Base-by-base conservation (phyloP, 2,329 filamentous ascomycete genomes). In the Aspergillus cejpii region DNA sequence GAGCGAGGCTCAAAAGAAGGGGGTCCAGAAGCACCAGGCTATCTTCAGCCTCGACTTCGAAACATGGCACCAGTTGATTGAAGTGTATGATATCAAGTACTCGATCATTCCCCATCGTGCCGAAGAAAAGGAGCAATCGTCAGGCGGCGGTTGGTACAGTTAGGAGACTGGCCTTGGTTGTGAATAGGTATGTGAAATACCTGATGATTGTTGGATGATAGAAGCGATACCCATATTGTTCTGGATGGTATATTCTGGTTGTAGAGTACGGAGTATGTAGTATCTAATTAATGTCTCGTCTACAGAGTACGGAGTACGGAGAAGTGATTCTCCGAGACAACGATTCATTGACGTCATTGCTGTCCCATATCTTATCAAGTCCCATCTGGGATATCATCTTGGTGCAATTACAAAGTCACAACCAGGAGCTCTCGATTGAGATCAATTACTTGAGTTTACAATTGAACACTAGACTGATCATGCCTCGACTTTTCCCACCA, bases 41-140 rank as follows among this genome's bases (percentile, higher is more conserved):
- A 84, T 98, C 17, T 80, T 97, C 62, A 84, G 85, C 10, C 79
- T 98, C 50, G 89, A 97, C 56, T 92, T 89, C 73, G 75, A 79
- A 1, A 86, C 79, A 0, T 98, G 91, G 91, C 73, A 80, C 54
- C 78, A 86, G 15, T 74, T 96, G 36, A 83, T 94, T 39, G 66
- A 85, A 7, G 80, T 79, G 0, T 94, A 90, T 58, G 72, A 84
- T 20, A 87, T 97, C 53, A 77, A 71, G n/a, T 75, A 87, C 52
- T 75, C 86, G 1, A 83, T 96, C 66, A 97, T 98, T 50, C 78
- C 83, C n/a, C 85, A 95, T 64, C 79, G 92, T 12, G 71, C 78
- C 50, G 82, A 87, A 51, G 71, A 78, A 45, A 65, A 67, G 20
- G 71, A 77, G 53, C 29, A 45, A 77, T 81, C 66, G 5, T 66